phyloP scores from a whole-genome alignment of 2,329 filamentous ascomycete species.

The Gnomoniopsis smithogilvyi region DNA sequence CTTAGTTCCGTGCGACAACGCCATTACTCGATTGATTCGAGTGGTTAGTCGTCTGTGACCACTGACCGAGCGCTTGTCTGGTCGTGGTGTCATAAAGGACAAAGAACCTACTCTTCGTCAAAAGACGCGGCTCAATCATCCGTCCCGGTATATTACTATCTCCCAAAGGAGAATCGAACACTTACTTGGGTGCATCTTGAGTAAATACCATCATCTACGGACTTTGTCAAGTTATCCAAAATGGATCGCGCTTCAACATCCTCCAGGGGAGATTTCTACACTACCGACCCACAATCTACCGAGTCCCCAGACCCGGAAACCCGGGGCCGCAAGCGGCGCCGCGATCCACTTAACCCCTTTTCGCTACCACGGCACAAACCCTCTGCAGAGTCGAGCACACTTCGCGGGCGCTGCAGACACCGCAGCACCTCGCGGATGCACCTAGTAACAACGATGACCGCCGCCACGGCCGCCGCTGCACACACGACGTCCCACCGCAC shows the following conservation, averaged over 20 bases:
- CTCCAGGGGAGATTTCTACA: constrained; percentile 3
- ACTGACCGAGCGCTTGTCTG: background rate
- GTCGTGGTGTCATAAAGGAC: background rate
- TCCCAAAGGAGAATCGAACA: too few species aligned
- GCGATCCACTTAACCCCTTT: constrained; percentile 27
- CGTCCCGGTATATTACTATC: background rate
- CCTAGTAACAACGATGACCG: constrained; percentile 29
- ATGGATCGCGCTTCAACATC: constrained; percentile 7
- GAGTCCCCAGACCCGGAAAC: constrained; percentile 30
- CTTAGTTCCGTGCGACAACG: constrained; percentile 6
- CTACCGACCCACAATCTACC: constrained; percentile 13
- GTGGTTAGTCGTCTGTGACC: background rate
- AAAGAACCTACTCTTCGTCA: background rate
- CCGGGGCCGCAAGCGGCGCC: constrained; percentile 35
- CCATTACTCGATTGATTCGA: background rate
- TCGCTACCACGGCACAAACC: constrained; percentile 25
- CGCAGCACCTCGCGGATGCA: constrained; percentile 33
- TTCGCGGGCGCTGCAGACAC: constrained; percentile 38
- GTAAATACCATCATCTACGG: background rate
- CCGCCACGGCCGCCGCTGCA: background rate
- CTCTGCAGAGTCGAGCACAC: constrained; percentile 35
- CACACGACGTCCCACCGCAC: constrained; percentile 22
- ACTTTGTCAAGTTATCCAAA: background rate
- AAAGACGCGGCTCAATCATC: background rate
- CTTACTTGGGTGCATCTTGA: too few species aligned